Evolutionary conservation across 2,329 filamentous ascomycete species (phyloP).

Genomic region (Arthrobotrys pseudoclavata): DNA sequence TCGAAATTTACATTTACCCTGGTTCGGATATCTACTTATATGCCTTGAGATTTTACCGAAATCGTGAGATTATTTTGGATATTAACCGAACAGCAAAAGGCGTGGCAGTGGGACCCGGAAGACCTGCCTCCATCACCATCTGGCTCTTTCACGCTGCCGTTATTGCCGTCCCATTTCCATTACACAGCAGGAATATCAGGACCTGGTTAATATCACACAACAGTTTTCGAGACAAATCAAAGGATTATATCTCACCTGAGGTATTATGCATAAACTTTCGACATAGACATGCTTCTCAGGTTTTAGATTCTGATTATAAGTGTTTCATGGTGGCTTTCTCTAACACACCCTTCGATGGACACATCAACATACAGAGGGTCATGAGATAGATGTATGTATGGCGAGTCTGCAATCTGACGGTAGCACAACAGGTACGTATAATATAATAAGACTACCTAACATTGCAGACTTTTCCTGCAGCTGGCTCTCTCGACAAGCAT

Average conservation of each 20-base stretch:
- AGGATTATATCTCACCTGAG: slow-evolving; percentile 52
- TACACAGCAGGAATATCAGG: slow-evolving; percentile 31
- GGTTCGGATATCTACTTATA: background rate
- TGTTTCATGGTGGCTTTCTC: slow-evolving; percentile 29
- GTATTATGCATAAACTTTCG: slow-evolving; percentile 41
- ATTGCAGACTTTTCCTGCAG: slow-evolving; percentile 23
- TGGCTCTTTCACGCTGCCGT: slow-evolving; percentile 38
- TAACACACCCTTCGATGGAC: slow-evolving; percentile 25
- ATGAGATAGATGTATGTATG: slow-evolving; percentile 40
- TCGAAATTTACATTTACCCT: slow-evolving; percentile 11
- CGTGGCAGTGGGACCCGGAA: slow-evolving; percentile 52
- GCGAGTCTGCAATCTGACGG: slow-evolving; percentile 47
- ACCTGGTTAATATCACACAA: slow-evolving; percentile 28
- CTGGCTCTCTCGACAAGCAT: slow-evolving; percentile 25
- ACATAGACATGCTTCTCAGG: background rate
- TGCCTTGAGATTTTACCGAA: slow-evolving; percentile 54
- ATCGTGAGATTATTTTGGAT: slow-evolving; percentile 56
- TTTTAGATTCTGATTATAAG: slow-evolving; percentile 29
- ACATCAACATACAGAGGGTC: slow-evolving; percentile 46
- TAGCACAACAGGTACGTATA: slow-evolving; percentile 38
- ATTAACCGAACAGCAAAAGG: slow-evolving; percentile 57
- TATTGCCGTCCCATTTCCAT: slow-evolving; percentile 46
- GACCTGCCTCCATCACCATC: slow-evolving; percentile 33
- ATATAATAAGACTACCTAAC: slow-evolving; percentile 43
- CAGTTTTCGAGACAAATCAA: slow-evolving; percentile 5